Percentiles rank a stretch among this genome's conserved stretches.
Conservation (phyloP, 2,329 filamentous ascomycete genomes). For the Colletotrichum liriopes region DNA sequence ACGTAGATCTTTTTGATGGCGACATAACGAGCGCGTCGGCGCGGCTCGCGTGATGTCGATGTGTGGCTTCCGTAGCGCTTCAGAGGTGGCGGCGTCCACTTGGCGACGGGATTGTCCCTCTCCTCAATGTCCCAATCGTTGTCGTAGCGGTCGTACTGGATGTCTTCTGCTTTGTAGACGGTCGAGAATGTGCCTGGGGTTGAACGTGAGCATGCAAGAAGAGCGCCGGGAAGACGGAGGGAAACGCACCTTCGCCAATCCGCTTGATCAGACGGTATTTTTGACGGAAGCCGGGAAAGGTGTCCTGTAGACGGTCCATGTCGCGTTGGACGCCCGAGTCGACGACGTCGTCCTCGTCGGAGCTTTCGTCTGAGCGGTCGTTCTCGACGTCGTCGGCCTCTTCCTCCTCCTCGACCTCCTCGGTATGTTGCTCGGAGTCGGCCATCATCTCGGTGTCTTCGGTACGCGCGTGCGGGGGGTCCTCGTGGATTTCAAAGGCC, state of each 20-base stretch:
- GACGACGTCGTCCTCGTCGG: constrained; percentile 74
- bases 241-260: constrained; percentile 87
- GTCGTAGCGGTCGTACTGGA: constrained; percentile 85
- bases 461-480: constrained; percentile 57
- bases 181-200: constrained; percentile 94
- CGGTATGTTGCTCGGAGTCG: constrained; percentile 56
- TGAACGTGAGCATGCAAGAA: neutral
- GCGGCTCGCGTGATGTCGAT: constrained; percentile 42
- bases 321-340: constrained; percentile 83
- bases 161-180: constrained; percentile 97
- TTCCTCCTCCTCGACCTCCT: constrained; percentile 57
- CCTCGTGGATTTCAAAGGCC: constrained; percentile 66
- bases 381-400: constrained; percentile 57
- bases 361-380: constrained; percentile 62
- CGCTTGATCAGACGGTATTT: constrained; percentile 94
- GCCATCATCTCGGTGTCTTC: constrained; percentile 67
- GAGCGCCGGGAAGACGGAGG: constrained; percentile 36
- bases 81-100: constrained; percentile 79
- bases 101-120: constrained; percentile 69
- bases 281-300: constrained; percentile 87
- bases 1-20: constrained; percentile 99
- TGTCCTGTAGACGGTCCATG: constrained; percentile 86
- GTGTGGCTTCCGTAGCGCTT: constrained; percentile 64
- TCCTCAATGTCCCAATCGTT: constrained; percentile 89
- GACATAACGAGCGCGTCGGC: constrained; percentile 78